These are phyloP conservation scores for Talaromyces sp. DNA, from an alignment of 2,329 filamentous ascomycete species.

Conservation along the genomic window DNA sequence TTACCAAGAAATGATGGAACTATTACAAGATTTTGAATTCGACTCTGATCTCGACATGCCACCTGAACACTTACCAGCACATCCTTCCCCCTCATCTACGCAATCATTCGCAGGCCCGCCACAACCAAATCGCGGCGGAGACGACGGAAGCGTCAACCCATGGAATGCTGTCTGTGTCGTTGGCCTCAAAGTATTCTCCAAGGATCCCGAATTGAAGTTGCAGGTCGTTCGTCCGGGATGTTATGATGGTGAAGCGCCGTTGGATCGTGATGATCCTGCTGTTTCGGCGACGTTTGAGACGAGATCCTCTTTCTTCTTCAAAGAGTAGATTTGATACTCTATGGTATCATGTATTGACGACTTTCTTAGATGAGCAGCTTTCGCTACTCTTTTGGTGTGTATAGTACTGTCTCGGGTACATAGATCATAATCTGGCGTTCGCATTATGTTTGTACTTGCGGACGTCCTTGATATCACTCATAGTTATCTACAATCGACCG, in stretches of 20 bases:
- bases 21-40: conserved; percentile 41
- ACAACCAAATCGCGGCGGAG: conserved; percentile 19
- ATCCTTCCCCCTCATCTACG: background rate
- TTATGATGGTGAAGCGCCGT: conserved; percentile 37
- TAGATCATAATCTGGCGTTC: background rate
- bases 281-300: conserved; percentile 17
- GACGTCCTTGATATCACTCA: background rate
- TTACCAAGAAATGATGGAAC: conserved; percentile 31
- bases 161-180: conserved; percentile 62
- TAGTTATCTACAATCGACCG: no score
- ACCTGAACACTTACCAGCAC: conserved; percentile 24
- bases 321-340: background rate
- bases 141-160: conserved; percentile 36
- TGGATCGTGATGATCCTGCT: conserved; percentile 29
- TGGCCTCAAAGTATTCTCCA: conserved; percentile 56
- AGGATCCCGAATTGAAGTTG: conserved; percentile 49
- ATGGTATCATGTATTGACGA: background rate
- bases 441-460: background rate
- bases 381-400: background rate
- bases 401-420: background rate
- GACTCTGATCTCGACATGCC: conserved; percentile 43
- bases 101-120: conserved; percentile 5
- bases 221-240: conserved; percentile 49
- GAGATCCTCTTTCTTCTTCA: conserved; percentile 6
- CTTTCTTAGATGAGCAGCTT: background rate